Evolutionary conservation across 805 yeast genomes (phyloP).

Genomic region (Yamadazyma scolyti): DNA sequence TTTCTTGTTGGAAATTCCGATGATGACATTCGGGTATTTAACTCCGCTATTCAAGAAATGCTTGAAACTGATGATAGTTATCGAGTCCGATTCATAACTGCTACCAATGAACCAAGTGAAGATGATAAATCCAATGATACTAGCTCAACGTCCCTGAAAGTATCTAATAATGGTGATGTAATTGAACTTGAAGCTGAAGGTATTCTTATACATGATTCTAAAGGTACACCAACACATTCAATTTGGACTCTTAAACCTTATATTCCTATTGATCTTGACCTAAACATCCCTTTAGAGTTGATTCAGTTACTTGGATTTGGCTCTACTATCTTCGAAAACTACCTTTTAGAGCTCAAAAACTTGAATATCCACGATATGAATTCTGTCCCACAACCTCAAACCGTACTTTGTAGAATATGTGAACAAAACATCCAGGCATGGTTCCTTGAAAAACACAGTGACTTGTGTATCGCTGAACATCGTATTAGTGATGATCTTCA

Average conservation of each 20-base stretch:
- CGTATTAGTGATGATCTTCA: slow-evolving; percentile 75
- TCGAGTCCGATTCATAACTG: slow-evolving; percentile 67
- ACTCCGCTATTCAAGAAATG: slow-evolving; percentile 69
- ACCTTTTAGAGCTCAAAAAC: slow-evolving; percentile 61
- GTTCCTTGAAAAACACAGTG: slow-evolving; percentile 93
- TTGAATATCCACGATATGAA: slow-evolving; percentile 60
- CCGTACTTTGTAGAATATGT: slow-evolving; percentile 86
- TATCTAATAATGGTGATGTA: slow-evolving; percentile 54
- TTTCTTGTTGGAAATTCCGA: slow-evolving; percentile 60
- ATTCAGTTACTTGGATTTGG: slow-evolving; percentile 87
- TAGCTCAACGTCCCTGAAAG: slow-evolving; percentile 31
- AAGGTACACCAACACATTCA: slow-evolving; percentile 67
- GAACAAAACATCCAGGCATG: slow-evolving; percentile 89
- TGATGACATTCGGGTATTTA: slow-evolving; percentile 64
- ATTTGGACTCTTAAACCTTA: slow-evolving; percentile 92
- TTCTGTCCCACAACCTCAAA: slow-evolving; percentile 72
- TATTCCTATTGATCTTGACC: slow-evolving; percentile 55
- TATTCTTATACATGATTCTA: slow-evolving; percentile 65
- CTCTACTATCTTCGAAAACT: slow-evolving; percentile 74
- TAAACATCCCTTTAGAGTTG: slow-evolving; percentile 67
- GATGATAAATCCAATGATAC: slow-evolving; percentile 5
- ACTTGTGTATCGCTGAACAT: slow-evolving; percentile 82
- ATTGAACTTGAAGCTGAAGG: slow-evolving; percentile 93
- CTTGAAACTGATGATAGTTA: slow-evolving; percentile 70
- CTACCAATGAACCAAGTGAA: slow-evolving; percentile 26